These are phyloP conservation scores for Leishmania arabica DNA, from an alignment of 208 protist species.

Conservation along the genomic window DNA sequence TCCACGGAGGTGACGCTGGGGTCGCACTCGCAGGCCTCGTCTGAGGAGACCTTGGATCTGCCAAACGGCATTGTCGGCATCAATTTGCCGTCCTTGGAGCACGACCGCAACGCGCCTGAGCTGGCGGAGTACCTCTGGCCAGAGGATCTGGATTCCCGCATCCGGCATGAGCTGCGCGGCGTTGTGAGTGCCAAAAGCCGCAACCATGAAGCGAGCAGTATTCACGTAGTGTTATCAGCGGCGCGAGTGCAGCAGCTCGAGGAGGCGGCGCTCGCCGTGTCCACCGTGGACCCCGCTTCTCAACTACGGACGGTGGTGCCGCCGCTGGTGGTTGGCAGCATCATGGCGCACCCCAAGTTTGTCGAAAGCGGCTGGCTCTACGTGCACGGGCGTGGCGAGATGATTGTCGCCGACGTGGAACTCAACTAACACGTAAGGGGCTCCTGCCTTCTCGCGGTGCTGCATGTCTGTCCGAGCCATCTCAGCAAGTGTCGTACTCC, in stretches of 20 bases:
- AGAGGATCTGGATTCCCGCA: slow-evolving; percentile 32
- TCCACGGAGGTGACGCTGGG: not conserved
- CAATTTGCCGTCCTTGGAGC: slow-evolving; percentile 3
- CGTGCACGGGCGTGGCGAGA: slow-evolving; percentile 32
- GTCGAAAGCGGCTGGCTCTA: slow-evolving; percentile 25
- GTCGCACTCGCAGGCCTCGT: not conserved
- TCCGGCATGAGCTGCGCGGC: slow-evolving; percentile 51
- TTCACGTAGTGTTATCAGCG: slow-evolving; percentile 20
- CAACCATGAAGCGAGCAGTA: not conserved
- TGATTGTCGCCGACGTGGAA: slow-evolving; percentile 5
- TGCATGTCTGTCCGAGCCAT: not conserved
- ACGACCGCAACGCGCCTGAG: slow-evolving; percentile 12
- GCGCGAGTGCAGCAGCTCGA: slow-evolving; percentile 16
- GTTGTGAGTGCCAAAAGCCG: slow-evolving; percentile 8
- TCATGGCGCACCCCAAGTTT: slow-evolving; percentile 14
- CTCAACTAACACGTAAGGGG: slow-evolving; percentile 1
- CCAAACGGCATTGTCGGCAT: slow-evolving; percentile 3
- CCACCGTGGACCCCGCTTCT: not conserved
- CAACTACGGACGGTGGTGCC: not conserved
- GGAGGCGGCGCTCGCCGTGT: slow-evolving; percentile 1
- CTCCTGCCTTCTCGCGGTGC: not conserved
- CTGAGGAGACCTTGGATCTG: not conserved
- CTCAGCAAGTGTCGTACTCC: not conserved
- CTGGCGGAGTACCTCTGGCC: slow-evolving; percentile 46
- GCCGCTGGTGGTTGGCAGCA: not conserved